phyloP scores from a whole-genome alignment of 2,329 filamentous ascomycete species.

The Aspergillus melleus region DNA sequence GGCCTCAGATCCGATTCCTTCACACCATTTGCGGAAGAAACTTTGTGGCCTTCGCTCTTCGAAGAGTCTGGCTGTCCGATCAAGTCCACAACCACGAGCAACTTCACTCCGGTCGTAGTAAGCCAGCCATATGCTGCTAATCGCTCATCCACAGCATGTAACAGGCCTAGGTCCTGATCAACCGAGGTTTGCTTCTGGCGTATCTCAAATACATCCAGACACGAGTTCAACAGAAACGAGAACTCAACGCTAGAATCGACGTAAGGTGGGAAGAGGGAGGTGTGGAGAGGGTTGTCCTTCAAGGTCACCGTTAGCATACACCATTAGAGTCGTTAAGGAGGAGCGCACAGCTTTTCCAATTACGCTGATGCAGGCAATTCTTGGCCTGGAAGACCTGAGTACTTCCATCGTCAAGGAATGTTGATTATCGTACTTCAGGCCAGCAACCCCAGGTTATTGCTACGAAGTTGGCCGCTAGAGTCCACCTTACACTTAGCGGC shows the following conservation, averaged over 20 bases:
- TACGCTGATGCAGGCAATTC: slow-evolving; percentile 88
- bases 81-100: slow-evolving; percentile 90
- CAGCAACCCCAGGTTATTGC: background rate
- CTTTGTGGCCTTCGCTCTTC: slow-evolving; percentile 32
- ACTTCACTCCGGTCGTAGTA: slow-evolving; percentile 90
- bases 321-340: background rate
- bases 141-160: slow-evolving; percentile 91
- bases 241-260: slow-evolving; percentile 71
- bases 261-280: slow-evolving; percentile 82
- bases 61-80: slow-evolving; percentile 62
- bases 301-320: slow-evolving; percentile 5
- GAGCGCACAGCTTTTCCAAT: slow-evolving; percentile 82
- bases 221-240: slow-evolving; percentile 85
- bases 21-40: slow-evolving; percentile 60
- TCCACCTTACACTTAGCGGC: background rate
- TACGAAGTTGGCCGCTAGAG: no score
- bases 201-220: slow-evolving; percentile 90
- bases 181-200: slow-evolving; percentile 70
- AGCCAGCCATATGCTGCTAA: slow-evolving; percentile 94
- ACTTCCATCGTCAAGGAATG: background rate
- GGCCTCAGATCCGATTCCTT: slow-evolving; percentile 85
- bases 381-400: slow-evolving; percentile 58
- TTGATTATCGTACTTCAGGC: background rate
- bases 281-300: slow-evolving; percentile 94
- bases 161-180: slow-evolving; percentile 83